Conservation (phyloP, 73 alveolate genomes). For the Paramecium biaurelia region DNA sequence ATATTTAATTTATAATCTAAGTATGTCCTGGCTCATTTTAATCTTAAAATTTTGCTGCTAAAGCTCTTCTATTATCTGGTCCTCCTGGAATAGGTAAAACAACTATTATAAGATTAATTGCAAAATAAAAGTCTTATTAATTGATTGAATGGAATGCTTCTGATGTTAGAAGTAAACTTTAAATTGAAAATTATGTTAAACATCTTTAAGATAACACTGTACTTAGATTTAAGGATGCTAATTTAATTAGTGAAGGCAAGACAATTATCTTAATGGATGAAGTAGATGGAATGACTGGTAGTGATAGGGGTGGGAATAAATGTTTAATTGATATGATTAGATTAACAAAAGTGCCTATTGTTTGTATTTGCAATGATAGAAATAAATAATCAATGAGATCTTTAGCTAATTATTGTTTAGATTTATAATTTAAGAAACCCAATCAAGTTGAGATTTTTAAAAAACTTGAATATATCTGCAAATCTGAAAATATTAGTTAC, state of each 20-base stretch:
- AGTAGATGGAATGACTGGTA: constrained; percentile 97
- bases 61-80: constrained; percentile 95
- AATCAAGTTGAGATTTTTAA: constrained; percentile 70
- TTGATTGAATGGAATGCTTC: constrained; percentile 95
- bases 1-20: background rate
- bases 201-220: constrained; percentile 70
- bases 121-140: constrained; percentile 86
- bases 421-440: constrained; percentile 94
- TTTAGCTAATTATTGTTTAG: constrained; percentile 93
- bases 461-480: constrained; percentile 84
- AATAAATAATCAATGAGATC: constrained; percentile 80
- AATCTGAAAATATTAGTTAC: constrained; percentile 79
- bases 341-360: constrained; percentile 93
- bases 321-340: constrained; percentile 94
- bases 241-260: constrained; percentile 76
- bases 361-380: constrained; percentile 97
- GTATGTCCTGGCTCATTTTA: constrained; percentile 60
- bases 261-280: constrained; percentile 97
- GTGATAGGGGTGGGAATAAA: constrained; percentile 96
- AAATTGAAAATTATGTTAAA: constrained; percentile 74
- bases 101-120: constrained; percentile 88
- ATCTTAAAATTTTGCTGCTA: constrained; percentile 86
- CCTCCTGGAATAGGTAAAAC: constrained; percentile 99
- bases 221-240: constrained; percentile 59
- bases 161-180: constrained; percentile 87